phyloP scores from a whole-genome alignment of 108 stramenopile species.

The Cyclotella baltica region DNA sequence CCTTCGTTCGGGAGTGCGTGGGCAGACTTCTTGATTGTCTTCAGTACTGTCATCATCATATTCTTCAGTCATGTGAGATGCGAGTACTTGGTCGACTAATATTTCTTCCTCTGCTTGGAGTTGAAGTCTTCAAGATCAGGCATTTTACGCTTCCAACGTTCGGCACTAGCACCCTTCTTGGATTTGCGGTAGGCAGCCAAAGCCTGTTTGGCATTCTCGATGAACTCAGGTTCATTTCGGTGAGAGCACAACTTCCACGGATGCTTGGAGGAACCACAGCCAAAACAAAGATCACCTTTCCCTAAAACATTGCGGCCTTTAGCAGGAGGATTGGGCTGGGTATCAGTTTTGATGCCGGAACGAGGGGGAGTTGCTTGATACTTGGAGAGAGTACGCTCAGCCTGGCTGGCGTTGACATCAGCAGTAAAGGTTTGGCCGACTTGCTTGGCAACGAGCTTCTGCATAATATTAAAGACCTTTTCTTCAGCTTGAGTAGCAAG shows the following conservation, averaged over 20 bases:
- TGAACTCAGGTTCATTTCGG: no score
- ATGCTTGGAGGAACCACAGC: neutral
- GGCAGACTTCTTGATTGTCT: no score
- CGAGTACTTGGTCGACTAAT: neutral
- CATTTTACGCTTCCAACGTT: neutral
- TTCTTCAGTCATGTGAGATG: no score
- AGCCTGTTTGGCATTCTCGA: neutral
- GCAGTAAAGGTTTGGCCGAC: neutral
- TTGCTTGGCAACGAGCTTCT: neutral
- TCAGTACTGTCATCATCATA: no score
- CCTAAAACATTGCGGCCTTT: neutral
- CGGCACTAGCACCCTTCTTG: no score
- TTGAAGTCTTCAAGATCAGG: neutral
- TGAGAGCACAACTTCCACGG: no score
- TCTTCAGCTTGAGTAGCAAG: neutral
- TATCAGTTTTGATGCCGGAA: neutral
- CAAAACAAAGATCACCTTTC: neutral
- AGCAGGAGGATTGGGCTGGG: neutral
- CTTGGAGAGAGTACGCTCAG: constrained; percentile 13
- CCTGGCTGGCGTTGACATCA: neutral
- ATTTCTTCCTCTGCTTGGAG: neutral
- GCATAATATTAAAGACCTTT: neutral
- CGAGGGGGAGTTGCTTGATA: no score
- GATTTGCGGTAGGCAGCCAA: neutral
- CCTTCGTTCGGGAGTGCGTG: no score